Evolutionary conservation across 768 basidiomycete genomes (phyloP).

Genomic region (Phaeolepiota aurea): DNA sequence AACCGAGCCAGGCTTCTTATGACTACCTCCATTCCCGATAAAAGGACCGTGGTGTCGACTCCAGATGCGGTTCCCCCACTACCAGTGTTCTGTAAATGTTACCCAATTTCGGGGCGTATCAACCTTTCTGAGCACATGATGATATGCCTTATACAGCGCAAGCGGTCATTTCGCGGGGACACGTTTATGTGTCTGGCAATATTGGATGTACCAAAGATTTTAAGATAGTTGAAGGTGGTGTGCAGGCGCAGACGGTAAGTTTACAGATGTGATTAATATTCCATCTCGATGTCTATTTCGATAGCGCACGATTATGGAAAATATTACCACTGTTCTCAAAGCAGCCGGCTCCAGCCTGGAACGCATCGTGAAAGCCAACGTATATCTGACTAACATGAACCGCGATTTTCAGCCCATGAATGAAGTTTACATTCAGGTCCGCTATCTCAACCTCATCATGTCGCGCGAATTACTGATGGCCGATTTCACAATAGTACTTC

Average conservation of each 20-base stretch:
- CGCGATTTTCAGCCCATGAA: constrained; percentile 30
- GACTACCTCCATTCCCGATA: too few species aligned
- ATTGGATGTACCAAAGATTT: constrained; percentile 25
- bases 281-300: neutral
- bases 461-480: neutral
- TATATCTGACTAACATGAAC: constrained; percentile 30
- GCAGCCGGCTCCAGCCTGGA: constrained; percentile 32
- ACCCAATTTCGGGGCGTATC: neutral
- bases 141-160: constrained; percentile 17
- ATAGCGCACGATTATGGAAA: constrained; percentile 28
- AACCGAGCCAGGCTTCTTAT: too few species aligned
- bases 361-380: constrained; percentile 32
- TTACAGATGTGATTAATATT: neutral
- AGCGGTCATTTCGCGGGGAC: constrained; percentile 26
- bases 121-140: neutral
- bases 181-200: constrained; percentile 29
- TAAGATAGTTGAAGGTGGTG: constrained; percentile 25
- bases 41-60: constrained; percentile 16
- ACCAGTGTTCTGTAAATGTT: constrained; percentile 25
- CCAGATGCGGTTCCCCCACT: constrained; percentile 24
- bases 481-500: constrained; percentile 32
- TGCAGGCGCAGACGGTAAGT: constrained; percentile 26
- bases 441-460: neutral
- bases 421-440: constrained; percentile 27
- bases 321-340: constrained; percentile 29